Base-by-base conservation (phyloP, 2,329 filamentous ascomycete species). In the Cladosporium sp. region DNA sequence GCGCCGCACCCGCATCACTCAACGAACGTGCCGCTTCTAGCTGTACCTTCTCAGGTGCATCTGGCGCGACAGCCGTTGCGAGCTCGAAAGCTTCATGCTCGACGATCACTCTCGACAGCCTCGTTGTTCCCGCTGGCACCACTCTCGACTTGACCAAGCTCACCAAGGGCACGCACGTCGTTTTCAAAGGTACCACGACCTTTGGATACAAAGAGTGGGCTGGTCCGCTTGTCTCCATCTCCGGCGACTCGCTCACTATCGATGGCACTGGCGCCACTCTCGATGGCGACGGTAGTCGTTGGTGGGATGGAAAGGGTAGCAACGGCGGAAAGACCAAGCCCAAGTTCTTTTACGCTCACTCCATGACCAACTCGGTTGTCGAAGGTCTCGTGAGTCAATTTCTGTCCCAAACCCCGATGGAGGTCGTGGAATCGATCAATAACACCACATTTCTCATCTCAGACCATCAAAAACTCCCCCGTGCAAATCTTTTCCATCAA, bases 161-260 rank as follows among this genome's bases (percentile, higher is more conserved):
- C 15, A 66, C 68, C 38, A 60, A 66, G 9, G 43, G 69, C 20
- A 73, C 74, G 20, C 49, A 77, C 72, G 79, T 88, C 62, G 82
- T 81, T 64, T 89, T 89, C 72, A 72, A 83, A 59, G 87, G 87
- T 40, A 82, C 77, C 12, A 89, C 86, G 15, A 84, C 82, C 56
- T 89, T 86, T 66, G 86, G 78, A 19, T 88, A 87, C 74, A 76
- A 83, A 61, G 82, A 86, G 66, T 89, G 86, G 86, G 69, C 70
- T 1, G 86, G 87, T 0, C 86, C 86, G 45, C 76, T 89, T 12
- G 78, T 89, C 65, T 79, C 80, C 22, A 76, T 88, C 62, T 81
- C 81, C 1, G 87, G 86, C 40, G 81, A 72, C 38, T 74, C 76
- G 61, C 78, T 87, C 64, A 78, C 76, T 28, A 76, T 88, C 40